Base-by-base conservation (phyloP, 129 eudicot species). In the Flaveria brownii region DNA sequence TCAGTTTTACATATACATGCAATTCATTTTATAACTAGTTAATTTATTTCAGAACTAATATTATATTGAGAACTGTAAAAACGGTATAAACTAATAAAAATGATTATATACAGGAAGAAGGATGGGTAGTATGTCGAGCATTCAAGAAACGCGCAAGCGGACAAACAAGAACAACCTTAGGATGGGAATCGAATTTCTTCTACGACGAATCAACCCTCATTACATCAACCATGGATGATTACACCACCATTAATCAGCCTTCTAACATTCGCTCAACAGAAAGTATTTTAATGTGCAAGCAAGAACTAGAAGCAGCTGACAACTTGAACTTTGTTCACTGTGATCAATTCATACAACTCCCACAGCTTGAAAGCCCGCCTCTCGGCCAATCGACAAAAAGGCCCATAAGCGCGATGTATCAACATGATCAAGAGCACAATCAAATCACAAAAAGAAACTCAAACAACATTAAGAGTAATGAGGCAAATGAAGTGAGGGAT, bases 81-180 rank as follows among this genome's bases (percentile, higher is more conserved):
- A 9, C 50, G 2, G 3, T 45, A 45, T 45, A 9, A 45, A 3
- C 13, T 23, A 5, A 22, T 63, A 25, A 28, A 4, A 50, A 7
- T 12, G 25, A 52, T 39, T 4, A 66, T 59, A 42, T 75, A 78
- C 88, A 91, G 97, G 97, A 91, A 83, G 97, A 91, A 83, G 98
- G 98, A 42, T 93, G 98, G 98, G 98, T 93, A 36, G 98, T 93
- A 41, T 93, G 98, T 71, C 88, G 97, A 71, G 98, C 97, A 80
- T 93, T 93, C 87, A 93, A 85, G 89, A 93, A 93, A 67, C 87
- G 92, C 57, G 47, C 87, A 18, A 82, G 86, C 0, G 86, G 77
- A 30, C 96, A 88, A 84, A 71, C 88, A 36, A 90, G 84, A 80
- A 83, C 61, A 73, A 75, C 55, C 2, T 80, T 78, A 68, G 75